Evolutionary conservation across 768 basidiomycete genomes (phyloP).

Genomic region (Psilocybe cubensis): DNA sequence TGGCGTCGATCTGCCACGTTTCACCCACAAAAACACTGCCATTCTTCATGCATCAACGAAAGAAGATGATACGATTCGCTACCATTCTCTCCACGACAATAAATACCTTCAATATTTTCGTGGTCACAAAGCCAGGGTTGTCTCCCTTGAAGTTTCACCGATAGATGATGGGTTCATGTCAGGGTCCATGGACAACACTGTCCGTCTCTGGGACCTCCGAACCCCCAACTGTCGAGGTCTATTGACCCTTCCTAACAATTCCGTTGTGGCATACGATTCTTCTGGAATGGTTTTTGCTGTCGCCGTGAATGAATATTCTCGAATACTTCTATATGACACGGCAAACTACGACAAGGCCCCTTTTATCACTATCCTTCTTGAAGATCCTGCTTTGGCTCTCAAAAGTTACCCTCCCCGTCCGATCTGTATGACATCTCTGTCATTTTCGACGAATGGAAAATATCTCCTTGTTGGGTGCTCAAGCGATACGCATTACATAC

Average conservation of each 20-base stretch:
- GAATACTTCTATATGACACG: slow-evolving; percentile 85
- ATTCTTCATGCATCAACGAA: slow-evolving; percentile 94
- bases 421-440: slow-evolving; percentile 88
- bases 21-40: slow-evolving; percentile 88
- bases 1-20: slow-evolving; percentile 91
- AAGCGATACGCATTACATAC: slow-evolving; percentile 88
- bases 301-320: slow-evolving; percentile 78
- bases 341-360: slow-evolving; percentile 91
- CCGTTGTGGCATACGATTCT: slow-evolving; percentile 84
- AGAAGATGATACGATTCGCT: slow-evolving; percentile 92
- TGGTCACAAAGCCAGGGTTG: slow-evolving; percentile 89
- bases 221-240: slow-evolving; percentile 77
- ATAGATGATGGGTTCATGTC: slow-evolving; percentile 97
- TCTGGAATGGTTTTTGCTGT: slow-evolving; percentile 87
- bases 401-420: slow-evolving; percentile 86
- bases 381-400: slow-evolving; percentile 75
- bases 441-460: slow-evolving; percentile 90
- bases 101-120: slow-evolving; percentile 95
- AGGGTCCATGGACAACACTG: slow-evolving; percentile 90
- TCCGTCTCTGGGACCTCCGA: slow-evolving; percentile 95
- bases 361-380: slow-evolving; percentile 81
- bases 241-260: slow-evolving; percentile 71
- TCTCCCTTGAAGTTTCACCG: slow-evolving; percentile 90
- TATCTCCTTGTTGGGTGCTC: slow-evolving; percentile 93
- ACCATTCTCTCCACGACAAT: slow-evolving; percentile 95